These are phyloP conservation scores for Solanum medicagineum DNA, from an alignment of 257 asterid species.

Conservation along the genomic window DNA sequence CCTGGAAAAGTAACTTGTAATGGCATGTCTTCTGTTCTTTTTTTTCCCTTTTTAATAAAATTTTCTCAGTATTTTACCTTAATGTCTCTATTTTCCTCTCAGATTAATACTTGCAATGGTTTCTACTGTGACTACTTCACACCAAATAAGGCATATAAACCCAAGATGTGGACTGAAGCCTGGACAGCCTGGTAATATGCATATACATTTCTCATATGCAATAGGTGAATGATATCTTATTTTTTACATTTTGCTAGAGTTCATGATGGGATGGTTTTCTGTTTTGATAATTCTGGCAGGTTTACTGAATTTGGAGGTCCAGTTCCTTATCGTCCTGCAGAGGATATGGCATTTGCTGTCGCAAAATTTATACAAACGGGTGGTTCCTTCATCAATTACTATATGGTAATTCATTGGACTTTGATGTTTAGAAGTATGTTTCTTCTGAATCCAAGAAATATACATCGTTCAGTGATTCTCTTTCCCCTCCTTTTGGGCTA, in stretches of 20 bases:
- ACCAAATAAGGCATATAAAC: constrained; percentile 82
- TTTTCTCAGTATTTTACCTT: not conserved
- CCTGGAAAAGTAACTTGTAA: not conserved
- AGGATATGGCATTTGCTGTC: constrained; percentile 90
- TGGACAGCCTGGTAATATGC: constrained; percentile 85
- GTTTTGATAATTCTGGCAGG: constrained; percentile 25
- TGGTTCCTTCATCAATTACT: constrained; percentile 82
- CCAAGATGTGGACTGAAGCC: constrained; percentile 98
- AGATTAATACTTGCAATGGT: constrained; percentile 97
- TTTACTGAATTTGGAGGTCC: constrained; percentile 95
- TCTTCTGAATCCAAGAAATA: not conserved
- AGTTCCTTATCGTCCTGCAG: constrained; percentile 89
- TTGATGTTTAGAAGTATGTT: not conserved
- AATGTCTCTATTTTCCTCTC: constrained; percentile 4
- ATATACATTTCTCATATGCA: not conserved
- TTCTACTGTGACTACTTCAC: constrained; percentile 85
- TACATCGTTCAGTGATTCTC: not conserved
- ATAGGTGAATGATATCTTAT: not conserved
- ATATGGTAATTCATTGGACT: constrained; percentile 46
- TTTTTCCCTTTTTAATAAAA: not conserved
- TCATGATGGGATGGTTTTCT: not conserved
- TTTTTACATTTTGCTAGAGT: not conserved
- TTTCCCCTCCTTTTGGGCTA: not conserved
- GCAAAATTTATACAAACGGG: constrained; percentile 84
- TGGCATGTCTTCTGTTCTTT: not conserved